Base-by-base conservation (phyloP, 768 basidiomycete species). In the Leccinum sublutescens region DNA sequence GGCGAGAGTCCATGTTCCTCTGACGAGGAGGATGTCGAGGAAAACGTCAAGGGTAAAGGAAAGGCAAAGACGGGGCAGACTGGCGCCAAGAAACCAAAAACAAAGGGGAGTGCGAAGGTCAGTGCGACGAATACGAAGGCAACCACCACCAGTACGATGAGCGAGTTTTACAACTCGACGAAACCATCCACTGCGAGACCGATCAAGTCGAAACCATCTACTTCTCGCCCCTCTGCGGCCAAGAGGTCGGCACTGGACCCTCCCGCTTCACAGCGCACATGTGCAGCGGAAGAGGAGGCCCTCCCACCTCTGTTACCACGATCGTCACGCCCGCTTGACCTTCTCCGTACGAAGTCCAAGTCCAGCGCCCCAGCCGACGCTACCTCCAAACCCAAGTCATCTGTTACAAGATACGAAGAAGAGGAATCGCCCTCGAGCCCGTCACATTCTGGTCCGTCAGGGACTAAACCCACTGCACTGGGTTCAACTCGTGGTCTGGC, bases 251-350 rank as follows among this genome's bases (percentile, higher is more conserved):
- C 14, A 10, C 17, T 6, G 8, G 43, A 59, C 14, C 29, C 48
- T 23, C 9, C 38, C 7, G 27, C 38, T 31, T 58, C 47, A 19
- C 62, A 45, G n/a, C 33, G 50, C 9, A n/a, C 47, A 33, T 49
- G 52, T 23, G 58, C 62, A 33, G 64, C 55, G 27, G 65, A 65
- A 27, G 57, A 50, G 2, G 52, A 59, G 23, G 57, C 58, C 36
- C 61, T 33, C 21, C 51, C 59, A 12, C 36, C 48, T 38, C 29
- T 43, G 1, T 53, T 71, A 14, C 52, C 64, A 19, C 64, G 59
- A 61, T 59, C 64, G 12, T 60, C 15, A 17, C 70, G 70, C n/a
- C 70, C 70, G 1, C 71, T 71, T 14, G 70, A 72, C n/a, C 21
- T 71, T 52, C 55, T 68, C 14, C 67, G 67, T 43, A 62, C 59